phyloP scores from a whole-genome alignment of 257 asterid species.

The Echium plantagineum region DNA sequence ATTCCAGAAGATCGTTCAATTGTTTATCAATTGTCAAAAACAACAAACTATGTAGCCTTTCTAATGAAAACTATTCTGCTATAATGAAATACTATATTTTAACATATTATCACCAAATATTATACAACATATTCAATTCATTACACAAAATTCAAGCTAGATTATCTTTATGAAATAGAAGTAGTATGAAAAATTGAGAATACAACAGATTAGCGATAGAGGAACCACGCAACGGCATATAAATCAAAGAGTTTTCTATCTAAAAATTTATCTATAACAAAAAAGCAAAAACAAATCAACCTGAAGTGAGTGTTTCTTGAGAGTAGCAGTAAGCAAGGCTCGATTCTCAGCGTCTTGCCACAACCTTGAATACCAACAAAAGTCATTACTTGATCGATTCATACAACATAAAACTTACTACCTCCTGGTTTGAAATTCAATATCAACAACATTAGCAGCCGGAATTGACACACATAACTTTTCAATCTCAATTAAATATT shows the following conservation, averaged over 20 bases:
- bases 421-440: not conserved
- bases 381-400: not conserved
- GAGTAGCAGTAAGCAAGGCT: constrained; percentile 32
- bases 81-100: too few species aligned
- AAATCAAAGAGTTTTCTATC: not conserved
- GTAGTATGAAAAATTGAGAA: too few species aligned
- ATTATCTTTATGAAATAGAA: too few species aligned
- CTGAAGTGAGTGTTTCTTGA: constrained; percentile 52
- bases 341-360: constrained; percentile 90
- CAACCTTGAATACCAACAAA: constrained; percentile 28
- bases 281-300: constrained; percentile 29
- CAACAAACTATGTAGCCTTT: too few species aligned
- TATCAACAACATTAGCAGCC: not conserved
- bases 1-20: too few species aligned
- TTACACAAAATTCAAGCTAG: too few species aligned
- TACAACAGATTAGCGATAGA: not conserved
- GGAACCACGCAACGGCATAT: not conserved
- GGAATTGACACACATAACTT: not conserved
- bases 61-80: too few species aligned
- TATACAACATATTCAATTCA: too few species aligned
- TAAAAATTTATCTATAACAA: not conserved
- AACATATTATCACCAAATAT: too few species aligned
- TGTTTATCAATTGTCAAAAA: too few species aligned
- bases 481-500: too few species aligned
- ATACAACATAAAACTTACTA: not conserved